Conservation (phyloP, 2,329 filamentous ascomycete species). For the Neonectria punicea region DNA sequence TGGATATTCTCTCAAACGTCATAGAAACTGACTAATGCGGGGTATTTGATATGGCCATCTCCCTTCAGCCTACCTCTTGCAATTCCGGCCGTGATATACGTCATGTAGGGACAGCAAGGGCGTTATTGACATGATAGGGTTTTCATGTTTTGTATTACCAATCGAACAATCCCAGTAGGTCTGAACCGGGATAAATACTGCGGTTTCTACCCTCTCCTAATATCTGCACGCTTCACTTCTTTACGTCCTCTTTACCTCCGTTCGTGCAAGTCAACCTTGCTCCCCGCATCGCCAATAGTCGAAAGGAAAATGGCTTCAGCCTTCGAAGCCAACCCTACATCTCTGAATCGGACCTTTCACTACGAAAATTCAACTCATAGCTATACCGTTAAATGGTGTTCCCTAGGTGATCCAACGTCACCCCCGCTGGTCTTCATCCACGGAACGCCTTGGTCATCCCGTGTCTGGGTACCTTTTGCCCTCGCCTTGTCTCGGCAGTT, state of each 20-base stretch:
- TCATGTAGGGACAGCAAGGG: not conserved
- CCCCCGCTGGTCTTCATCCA: slow-evolving; percentile 56
- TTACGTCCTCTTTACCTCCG: not conserved
- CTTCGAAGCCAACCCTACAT: not conserved
- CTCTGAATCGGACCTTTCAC: slow-evolving; percentile 41
- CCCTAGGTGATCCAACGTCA: slow-evolving; percentile 42
- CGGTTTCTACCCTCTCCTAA: not conserved
- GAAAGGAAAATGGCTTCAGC: not conserved
- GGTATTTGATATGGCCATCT: not conserved
- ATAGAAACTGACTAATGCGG: not conserved
- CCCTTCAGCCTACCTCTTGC: not conserved
- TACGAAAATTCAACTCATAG: slow-evolving; percentile 43
- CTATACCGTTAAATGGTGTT: slow-evolving; percentile 44
- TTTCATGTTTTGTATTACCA: not conserved
- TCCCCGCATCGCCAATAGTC: not conserved
- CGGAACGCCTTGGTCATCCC: slow-evolving; percentile 59
- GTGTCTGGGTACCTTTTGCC: slow-evolving; percentile 51
- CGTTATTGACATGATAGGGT: not conserved
- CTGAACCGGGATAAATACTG: not conserved
- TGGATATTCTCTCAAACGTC: too few species aligned
- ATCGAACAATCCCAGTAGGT: not conserved
- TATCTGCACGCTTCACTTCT: not conserved
- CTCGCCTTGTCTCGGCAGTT: slow-evolving; percentile 48
- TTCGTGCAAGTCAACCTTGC: too few species aligned
- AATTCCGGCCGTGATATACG: not conserved